Percentiles rank a stretch among this genome's conserved stretches.
phyloP scores from a whole-genome alignment of 768 basidiomycete species.

The Podaxis sp. region DNA sequence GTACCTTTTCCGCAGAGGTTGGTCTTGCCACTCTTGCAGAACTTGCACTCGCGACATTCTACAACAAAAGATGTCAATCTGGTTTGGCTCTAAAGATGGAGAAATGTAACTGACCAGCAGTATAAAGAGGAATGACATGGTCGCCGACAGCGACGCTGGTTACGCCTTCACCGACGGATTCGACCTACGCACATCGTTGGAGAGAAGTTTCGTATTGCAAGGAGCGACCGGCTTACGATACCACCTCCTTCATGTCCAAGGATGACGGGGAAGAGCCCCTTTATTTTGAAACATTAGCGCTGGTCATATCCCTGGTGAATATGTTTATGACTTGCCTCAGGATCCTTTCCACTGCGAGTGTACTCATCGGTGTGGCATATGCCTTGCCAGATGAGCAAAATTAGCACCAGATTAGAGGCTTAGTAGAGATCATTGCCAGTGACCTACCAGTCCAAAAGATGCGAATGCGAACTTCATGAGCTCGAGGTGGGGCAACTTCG shows the following conservation, averaged over 20 bases:
- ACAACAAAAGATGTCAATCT: background rate
- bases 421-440: background rate
- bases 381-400: slow-evolving; percentile 33
- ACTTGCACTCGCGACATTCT: slow-evolving; percentile 97
- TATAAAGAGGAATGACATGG: slow-evolving; percentile 96
- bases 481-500: slow-evolving; percentile 87
- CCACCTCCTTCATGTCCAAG: slow-evolving; percentile 95
- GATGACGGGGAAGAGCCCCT: slow-evolving; percentile 89
- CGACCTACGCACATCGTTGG: slow-evolving; percentile 54
- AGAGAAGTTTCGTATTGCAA: slow-evolving; percentile 8
- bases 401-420: background rate
- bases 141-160: slow-evolving; percentile 74
- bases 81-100: background rate
- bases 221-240: slow-evolving; percentile 49
- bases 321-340: slow-evolving; percentile 56
- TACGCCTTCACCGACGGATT: slow-evolving; percentile 97
- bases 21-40: slow-evolving; percentile 97
- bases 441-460: slow-evolving; percentile 83
- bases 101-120: slow-evolving; percentile 58
- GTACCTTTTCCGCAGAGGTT: slow-evolving; percentile 94
- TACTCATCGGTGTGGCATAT: slow-evolving; percentile 99
- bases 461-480: slow-evolving; percentile 89
- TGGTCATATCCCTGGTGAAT: background rate
- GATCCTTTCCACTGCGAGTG: slow-evolving; percentile 92
- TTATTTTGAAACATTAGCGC: slow-evolving; percentile 24